A percentile compares a stretch with the other conserved stretches of the same genome.
These are phyloP conservation scores for Ophiostoma piceae DNA, from an alignment of 2,329 filamentous ascomycete genomes.

Conservation along the genomic window DNA sequence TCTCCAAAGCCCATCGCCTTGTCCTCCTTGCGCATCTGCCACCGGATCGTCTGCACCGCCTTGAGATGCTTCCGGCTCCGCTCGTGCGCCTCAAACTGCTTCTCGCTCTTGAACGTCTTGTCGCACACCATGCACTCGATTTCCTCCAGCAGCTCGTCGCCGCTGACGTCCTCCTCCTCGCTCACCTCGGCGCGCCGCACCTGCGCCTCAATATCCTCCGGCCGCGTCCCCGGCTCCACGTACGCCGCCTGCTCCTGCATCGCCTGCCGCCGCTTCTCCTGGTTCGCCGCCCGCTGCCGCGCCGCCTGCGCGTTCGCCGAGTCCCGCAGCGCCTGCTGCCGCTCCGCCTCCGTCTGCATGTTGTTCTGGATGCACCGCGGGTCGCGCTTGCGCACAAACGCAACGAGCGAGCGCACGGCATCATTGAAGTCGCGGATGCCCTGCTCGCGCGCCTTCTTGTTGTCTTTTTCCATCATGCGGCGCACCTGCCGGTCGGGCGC, in stretches of 20 bases:
- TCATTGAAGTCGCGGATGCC: conserved; percentile 87
- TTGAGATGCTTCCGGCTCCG: conserved; percentile 96
- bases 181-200: conserved; percentile 64
- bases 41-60: conserved; percentile 70
- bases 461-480: conserved; percentile 97
- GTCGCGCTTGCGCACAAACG: conserved; percentile 87
- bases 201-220: conserved; percentile 37
- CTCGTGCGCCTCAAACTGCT: conserved; percentile 86
- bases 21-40: conserved; percentile 80
- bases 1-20: conserved; percentile 45
- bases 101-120: conserved; percentile 82
- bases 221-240: conserved; percentile 32
- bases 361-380: conserved; percentile 78
- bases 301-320: conserved; percentile 80
- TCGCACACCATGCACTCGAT: conserved; percentile 74
- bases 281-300: conserved; percentile 72
- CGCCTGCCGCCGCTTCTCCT: conserved; percentile 49
- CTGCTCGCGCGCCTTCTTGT: conserved; percentile 75
- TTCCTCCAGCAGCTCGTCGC: conserved; percentile 49
- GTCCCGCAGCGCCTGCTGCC: conserved; percentile 70
- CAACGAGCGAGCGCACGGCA: conserved; percentile 76
- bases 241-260: conserved; percentile 21
- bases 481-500: conserved; percentile 80
- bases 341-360: conserved; percentile 70
- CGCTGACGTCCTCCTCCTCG: conserved; percentile 45